Conservation (phyloP, 164 flowering plant species). For the Nymphaea thermarum region DNA sequence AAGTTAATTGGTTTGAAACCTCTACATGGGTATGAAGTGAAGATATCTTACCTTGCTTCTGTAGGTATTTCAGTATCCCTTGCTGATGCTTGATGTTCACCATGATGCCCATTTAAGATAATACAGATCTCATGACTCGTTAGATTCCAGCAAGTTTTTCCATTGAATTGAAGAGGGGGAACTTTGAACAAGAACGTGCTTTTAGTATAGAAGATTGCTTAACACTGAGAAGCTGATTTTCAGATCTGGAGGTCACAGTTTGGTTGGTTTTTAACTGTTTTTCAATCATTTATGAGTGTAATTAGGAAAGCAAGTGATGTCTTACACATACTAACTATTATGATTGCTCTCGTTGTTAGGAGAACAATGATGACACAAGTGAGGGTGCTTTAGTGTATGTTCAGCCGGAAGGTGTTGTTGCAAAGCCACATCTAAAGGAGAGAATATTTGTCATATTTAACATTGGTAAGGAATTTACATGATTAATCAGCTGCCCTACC, state of each 20-base stretch:
- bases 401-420: conserved; percentile 82
- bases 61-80: conserved; percentile 36
- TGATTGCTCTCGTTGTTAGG: not conserved
- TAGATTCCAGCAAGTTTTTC: conserved; percentile 87
- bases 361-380: conserved; percentile 23
- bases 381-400: conserved; percentile 49
- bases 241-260: conserved; percentile 29
- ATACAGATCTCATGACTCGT: conserved; percentile 3
- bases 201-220: conserved; percentile 52
- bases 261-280: conserved; percentile 17
- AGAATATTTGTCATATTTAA: no score
- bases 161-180: conserved; percentile 35
- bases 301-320: not conserved
- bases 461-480: conserved; percentile 41
- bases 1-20: conserved; percentile 57
- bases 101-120: not conserved
- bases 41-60: conserved; percentile 99
- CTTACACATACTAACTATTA: not conserved
- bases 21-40: conserved; percentile 82
- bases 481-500: no score
- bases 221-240: conserved; percentile 87
- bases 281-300: not conserved
- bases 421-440: conserved; percentile 48
- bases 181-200: conserved; percentile 10
- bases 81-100: not conserved